A percentile compares a stretch with the other conserved stretches of the same genome.
Conservation (phyloP, 192 early-diverging fungal species). For the Nowakowskiella sp. region DNA sequence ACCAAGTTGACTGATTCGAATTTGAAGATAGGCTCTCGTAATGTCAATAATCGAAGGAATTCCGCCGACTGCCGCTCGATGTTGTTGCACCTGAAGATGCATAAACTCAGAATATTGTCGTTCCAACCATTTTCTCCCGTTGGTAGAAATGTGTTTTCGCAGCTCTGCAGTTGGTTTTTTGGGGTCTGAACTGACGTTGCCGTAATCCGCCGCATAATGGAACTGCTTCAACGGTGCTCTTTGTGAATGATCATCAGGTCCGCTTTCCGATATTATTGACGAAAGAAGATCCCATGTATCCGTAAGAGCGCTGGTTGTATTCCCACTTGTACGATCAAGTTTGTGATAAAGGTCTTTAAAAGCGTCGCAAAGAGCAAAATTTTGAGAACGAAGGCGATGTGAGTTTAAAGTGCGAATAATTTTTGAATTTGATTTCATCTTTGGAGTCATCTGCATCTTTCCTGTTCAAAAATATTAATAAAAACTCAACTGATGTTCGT, state of each 20-base stretch:
- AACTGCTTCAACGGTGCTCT: neutral
- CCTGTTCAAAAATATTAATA: neutral
- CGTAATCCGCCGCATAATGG: constrained; percentile 13
- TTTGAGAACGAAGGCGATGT: constrained; percentile 5
- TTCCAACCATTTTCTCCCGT: constrained; percentile 28
- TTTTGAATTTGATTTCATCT: constrained; percentile 16
- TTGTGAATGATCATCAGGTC: neutral
- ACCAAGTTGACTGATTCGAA: constrained; percentile 55
- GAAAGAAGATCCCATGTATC: neutral
- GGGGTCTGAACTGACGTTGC: neutral
- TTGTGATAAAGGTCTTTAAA: constrained; percentile 6
- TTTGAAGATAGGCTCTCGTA: constrained; percentile 62
- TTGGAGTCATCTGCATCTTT: constrained; percentile 16
- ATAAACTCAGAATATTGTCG: constrained; percentile 16
- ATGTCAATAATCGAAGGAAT: constrained; percentile 64
- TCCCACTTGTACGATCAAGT: neutral
- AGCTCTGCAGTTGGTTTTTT: constrained; percentile 7
- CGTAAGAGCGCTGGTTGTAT: neutral
- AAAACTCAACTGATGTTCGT: neutral
- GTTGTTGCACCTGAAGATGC: constrained; percentile 12
- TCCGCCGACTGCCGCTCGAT: constrained; percentile 62
- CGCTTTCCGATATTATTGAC: neutral
- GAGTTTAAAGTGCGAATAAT: constrained; percentile 19
- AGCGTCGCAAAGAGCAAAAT: constrained; percentile 6
- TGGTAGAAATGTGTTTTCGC: constrained; percentile 15